Conservation (phyloP, 345 rosid species). For the Viola odorata region DNA sequence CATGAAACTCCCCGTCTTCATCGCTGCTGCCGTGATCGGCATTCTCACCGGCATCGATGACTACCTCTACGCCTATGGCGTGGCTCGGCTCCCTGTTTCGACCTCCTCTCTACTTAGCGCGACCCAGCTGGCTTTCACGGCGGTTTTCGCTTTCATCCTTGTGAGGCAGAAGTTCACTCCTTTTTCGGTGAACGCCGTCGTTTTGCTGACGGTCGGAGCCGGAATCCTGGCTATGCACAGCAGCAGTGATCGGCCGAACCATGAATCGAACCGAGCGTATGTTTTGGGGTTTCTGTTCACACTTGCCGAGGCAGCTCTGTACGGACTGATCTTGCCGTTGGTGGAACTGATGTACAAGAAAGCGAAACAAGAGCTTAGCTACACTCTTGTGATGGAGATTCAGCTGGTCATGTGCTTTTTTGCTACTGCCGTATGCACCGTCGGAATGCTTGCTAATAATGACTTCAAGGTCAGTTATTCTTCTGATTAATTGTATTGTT, state of each 20-base stretch:
- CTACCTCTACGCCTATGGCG: constrained; percentile 64
- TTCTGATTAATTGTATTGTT: too few species aligned
- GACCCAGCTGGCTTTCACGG: constrained; percentile 62
- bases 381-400: constrained; percentile 64
- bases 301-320: constrained; percentile 48
- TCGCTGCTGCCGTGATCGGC: constrained; percentile 39
- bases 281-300: constrained; percentile 54
- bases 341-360: constrained; percentile 60
- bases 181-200: constrained; percentile 53
- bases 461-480: constrained; percentile 50
- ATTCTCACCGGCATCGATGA: constrained; percentile 55
- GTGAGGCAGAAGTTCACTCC: constrained; percentile 63
- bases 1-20: constrained; percentile 35
- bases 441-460: constrained; percentile 57
- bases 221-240: constrained; percentile 56
- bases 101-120: constrained; percentile 66
- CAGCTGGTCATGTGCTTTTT: constrained; percentile 54
- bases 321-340: constrained; percentile 61
- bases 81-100: constrained; percentile 65
- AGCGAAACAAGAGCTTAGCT: constrained; percentile 47
- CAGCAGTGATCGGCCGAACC: constrained; percentile 39
- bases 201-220: constrained; percentile 60
- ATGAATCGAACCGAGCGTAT: constrained; percentile 42
- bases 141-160: constrained; percentile 56
- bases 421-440: constrained; percentile 54